phyloP scores from a whole-genome alignment of 2,329 filamentous ascomycete species.

The Corinectria fuckeliana region DNA sequence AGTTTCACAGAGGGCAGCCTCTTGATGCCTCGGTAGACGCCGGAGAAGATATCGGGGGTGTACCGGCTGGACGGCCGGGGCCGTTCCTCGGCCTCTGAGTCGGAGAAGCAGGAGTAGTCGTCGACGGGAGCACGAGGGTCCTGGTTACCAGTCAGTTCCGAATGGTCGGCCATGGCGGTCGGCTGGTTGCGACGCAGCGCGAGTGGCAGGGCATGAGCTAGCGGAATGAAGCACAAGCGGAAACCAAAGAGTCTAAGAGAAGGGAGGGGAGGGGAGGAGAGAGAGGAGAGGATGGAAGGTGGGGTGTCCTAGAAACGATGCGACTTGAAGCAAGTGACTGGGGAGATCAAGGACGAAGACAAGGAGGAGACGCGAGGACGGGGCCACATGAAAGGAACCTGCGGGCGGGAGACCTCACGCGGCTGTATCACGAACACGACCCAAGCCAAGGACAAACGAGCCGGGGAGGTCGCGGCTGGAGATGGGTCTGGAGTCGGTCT shows the following conservation, averaged over 20 bases:
- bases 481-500: constrained; percentile 32
- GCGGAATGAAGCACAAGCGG: not conserved
- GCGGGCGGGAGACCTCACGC: constrained; percentile 26
- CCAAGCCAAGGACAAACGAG: constrained; percentile 25
- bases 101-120: constrained; percentile 50
- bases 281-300: not conserved
- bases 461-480: constrained; percentile 35
- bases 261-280: not conserved
- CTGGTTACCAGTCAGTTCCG: constrained; percentile 44
- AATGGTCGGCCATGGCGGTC: constrained; percentile 36
- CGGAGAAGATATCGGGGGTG: constrained; percentile 56
- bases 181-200: constrained; percentile 17
- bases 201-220: constrained; percentile 23
- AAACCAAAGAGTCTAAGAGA: not conserved
- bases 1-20: constrained; percentile 54
- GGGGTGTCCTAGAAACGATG: not conserved
- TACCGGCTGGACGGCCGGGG: constrained; percentile 39
- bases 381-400: constrained; percentile 21
- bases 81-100: constrained; percentile 52
- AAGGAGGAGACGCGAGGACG: constrained; percentile 12
- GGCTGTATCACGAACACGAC: constrained; percentile 38
- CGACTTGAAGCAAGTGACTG: not conserved
- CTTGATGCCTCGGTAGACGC: constrained; percentile 59
- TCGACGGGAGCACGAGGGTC: constrained; percentile 28
- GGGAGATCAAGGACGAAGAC: constrained; percentile 4